phyloP scores from a whole-genome alignment of 345 rosid species.

The Bruguiera sexangula region DNA sequence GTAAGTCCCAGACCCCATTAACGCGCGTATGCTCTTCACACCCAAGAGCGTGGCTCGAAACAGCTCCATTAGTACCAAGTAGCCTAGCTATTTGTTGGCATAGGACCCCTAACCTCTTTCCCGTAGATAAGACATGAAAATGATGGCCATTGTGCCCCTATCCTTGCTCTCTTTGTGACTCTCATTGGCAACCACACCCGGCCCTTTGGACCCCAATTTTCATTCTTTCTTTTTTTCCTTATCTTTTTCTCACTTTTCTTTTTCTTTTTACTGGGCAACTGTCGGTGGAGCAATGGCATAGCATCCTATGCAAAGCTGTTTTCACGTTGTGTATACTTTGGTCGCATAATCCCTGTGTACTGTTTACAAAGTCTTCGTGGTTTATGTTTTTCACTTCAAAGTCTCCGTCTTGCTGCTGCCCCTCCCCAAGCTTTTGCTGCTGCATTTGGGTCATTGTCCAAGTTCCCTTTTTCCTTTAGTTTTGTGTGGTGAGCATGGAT shows the following conservation, averaged over 20 bases:
- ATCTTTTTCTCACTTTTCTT: too few species aligned
- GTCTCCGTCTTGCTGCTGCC: background rate
- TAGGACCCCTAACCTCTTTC: background rate
- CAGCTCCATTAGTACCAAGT: too few species aligned
- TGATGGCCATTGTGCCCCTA: background rate
- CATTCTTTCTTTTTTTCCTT: background rate
- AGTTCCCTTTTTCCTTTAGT: too few species aligned
- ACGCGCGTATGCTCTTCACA: background rate
- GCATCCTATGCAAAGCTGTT: constrained; percentile 18
- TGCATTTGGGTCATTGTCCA: background rate
- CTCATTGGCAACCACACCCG: too few species aligned
- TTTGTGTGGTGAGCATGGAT: too few species aligned
- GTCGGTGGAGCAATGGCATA: constrained; percentile 24
- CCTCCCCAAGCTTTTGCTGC: constrained; percentile 4
- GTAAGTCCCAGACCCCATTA: background rate
- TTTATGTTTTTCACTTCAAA: background rate
- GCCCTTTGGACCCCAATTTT: background rate
- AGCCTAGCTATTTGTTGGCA: background rate
- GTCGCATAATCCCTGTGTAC: background rate
- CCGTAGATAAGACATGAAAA: background rate
- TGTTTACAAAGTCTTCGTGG: background rate
- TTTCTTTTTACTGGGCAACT: background rate
- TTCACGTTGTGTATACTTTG: background rate
- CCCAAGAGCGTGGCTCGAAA: background rate
- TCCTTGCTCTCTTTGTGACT: too few species aligned